A percentile compares a stretch with the other conserved stretches of the same genome.
Conservation (phyloP, 306 rosid species). For the Vigna mungo region DNA sequence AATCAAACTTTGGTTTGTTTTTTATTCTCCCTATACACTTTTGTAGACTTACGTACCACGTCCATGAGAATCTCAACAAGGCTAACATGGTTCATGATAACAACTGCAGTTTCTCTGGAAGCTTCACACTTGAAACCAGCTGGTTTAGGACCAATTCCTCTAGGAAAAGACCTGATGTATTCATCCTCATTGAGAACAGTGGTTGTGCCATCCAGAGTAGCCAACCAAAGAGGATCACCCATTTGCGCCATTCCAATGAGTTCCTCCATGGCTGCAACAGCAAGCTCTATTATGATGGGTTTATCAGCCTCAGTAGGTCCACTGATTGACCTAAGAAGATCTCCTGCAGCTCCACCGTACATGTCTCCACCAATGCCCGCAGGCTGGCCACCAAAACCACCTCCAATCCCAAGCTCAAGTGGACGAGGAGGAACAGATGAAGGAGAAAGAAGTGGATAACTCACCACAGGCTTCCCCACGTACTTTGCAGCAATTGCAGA, state of each 20-base stretch:
- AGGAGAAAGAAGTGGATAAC: conserved; percentile 78
- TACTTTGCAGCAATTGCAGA: conserved; percentile 95
- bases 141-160: conserved; percentile 84
- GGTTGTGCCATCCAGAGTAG: conserved; percentile 66
- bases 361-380: conserved; percentile 67
- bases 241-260: conserved; percentile 86
- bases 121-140: conserved; percentile 83
- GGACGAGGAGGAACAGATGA: conserved; percentile 73
- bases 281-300: conserved; percentile 87
- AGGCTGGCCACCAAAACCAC: conserved; percentile 64
- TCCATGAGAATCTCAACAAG: conserved; percentile 98
- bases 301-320: conserved; percentile 85
- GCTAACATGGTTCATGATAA: conserved; percentile 89
- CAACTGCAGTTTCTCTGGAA: conserved; percentile 82
- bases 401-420: conserved; percentile 72
- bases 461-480: conserved; percentile 87
- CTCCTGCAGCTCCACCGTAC: conserved; percentile 74
- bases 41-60: conserved; percentile 52
- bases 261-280: conserved; percentile 97
- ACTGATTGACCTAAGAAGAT: conserved; percentile 71
- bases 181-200: conserved; percentile 80
- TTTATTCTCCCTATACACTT: no score
- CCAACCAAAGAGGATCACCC: conserved; percentile 94
- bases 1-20: no score
- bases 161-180: conserved; percentile 77